A percentile compares a stretch with the other conserved stretches of the same genome.
Evolutionary conservation across 768 basidiomycete genomes (phyloP).

Genomic region (Neoboletus subvelutipes): DNA sequence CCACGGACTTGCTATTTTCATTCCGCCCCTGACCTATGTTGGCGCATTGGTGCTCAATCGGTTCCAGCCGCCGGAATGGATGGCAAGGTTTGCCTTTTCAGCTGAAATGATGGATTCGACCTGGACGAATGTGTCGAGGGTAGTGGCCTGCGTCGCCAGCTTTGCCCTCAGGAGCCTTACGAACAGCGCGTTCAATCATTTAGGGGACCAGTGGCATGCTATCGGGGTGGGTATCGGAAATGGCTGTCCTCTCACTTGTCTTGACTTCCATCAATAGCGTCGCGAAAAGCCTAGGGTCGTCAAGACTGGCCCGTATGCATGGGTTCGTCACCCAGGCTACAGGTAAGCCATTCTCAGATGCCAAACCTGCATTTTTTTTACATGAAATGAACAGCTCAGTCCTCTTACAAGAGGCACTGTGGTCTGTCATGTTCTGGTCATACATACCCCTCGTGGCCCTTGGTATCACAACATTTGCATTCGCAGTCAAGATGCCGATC

Average conservation of each 20-base stretch:
- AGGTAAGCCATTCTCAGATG: slow-evolving; percentile 14
- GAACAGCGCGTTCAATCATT: not conserved
- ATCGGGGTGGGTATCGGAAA: slow-evolving; percentile 20
- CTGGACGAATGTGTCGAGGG: slow-evolving; percentile 13
- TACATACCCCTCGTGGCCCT: slow-evolving; percentile 26
- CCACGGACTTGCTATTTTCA: slow-evolving; percentile 17
- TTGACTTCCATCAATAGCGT: slow-evolving; percentile 16
- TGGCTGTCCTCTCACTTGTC: too few relatives aligned
- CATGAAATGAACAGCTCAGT: slow-evolving; percentile 4
- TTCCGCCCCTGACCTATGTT: slow-evolving; percentile 27
- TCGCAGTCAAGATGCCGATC: slow-evolving; percentile 34
- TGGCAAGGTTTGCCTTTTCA: slow-evolving; percentile 21
- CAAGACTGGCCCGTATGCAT: slow-evolving; percentile 33
- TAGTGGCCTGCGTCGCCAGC: slow-evolving; percentile 21
- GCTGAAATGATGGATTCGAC: slow-evolving; percentile 3
- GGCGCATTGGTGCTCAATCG: slow-evolving; percentile 23
- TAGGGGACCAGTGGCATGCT: slow-evolving; percentile 31
- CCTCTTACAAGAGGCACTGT: slow-evolving; percentile 21
- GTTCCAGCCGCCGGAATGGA: slow-evolving; percentile 33
- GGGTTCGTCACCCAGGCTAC: slow-evolving; percentile 36
- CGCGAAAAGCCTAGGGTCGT: slow-evolving; percentile 33
- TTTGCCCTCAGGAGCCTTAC: slow-evolving; percentile 5
- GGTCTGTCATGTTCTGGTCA: slow-evolving; percentile 33
- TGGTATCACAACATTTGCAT: slow-evolving; percentile 14
- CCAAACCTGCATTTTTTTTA: not conserved